Conservation (phyloP, 2,329 filamentous ascomycete genomes). For the Epichloe elymi region DNA sequence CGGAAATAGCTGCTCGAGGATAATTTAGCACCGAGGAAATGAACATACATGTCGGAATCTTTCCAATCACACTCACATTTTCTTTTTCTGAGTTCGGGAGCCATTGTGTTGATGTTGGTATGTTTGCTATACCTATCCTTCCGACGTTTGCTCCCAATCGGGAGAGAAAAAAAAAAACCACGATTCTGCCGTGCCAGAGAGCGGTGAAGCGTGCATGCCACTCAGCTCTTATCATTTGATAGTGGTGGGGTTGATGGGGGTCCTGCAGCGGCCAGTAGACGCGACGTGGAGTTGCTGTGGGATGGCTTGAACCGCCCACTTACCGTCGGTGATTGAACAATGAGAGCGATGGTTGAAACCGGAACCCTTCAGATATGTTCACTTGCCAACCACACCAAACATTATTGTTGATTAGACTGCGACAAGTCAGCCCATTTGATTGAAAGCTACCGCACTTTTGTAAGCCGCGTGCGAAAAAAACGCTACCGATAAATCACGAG, state of each 20-base stretch:
- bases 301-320: background rate
- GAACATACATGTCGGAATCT: background rate
- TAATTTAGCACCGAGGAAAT: conserved; percentile 8
- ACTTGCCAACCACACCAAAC: too few species aligned
- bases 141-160: too few species aligned
- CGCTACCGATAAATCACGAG: too few species aligned
- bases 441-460: too few species aligned
- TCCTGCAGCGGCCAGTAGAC: background rate
- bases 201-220: conserved; percentile 18
- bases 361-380: too few species aligned
- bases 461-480: too few species aligned
- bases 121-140: conserved; percentile 3
- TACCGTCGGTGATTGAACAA: background rate
- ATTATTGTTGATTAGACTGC: too few species aligned
- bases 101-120: conserved; percentile 23
- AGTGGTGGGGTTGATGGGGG: background rate
- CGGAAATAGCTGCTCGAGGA: conserved; percentile 11
- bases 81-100: conserved; percentile 30
- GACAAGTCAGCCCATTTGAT: too few species aligned
- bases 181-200: conserved; percentile 22
- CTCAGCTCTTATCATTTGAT: conserved; percentile 2
- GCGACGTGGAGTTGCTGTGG: background rate
- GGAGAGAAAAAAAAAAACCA: conserved; percentile 20
- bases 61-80: conserved; percentile 14
- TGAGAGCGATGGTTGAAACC: background rate